These are phyloP conservation scores for Dovyalis caffra DNA, from an alignment of 345 rosid species.

Conservation along the genomic window DNA sequence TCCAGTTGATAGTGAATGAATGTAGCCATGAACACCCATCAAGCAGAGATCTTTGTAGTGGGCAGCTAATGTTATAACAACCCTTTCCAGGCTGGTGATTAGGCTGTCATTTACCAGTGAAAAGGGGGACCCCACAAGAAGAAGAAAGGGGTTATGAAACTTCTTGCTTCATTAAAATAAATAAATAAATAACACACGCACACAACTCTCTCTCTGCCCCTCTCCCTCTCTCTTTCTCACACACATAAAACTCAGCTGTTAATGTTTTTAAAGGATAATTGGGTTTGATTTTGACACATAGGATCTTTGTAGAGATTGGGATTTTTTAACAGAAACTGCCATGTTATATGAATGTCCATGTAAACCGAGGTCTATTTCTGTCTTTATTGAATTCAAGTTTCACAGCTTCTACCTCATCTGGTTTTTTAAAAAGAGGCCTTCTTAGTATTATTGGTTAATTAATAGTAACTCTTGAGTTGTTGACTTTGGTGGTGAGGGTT, in stretches of 20 bases:
- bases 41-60: conserved; percentile 33
- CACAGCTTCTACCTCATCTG: neutral
- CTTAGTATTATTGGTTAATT: no score
- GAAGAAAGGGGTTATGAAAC: conserved; percentile 31
- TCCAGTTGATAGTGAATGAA: conserved; percentile 30
- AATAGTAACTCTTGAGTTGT: no score
- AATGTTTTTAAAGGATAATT: neutral
- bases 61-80: conserved; percentile 28
- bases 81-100: conserved; percentile 93
- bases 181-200: no score
- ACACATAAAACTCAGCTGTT: conserved; percentile 16
- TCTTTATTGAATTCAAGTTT: neutral
- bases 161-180: conserved; percentile 8
- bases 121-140: conserved; percentile 9
- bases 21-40: conserved; percentile 25
- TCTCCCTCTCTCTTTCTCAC: no score
- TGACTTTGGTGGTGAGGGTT: no score
- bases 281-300: conserved; percentile 8
- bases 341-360: conserved; percentile 12
- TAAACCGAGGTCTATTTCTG: neutral
- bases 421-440: neutral
- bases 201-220: no score
- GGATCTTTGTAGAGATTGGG: conserved; percentile 14
- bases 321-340: conserved; percentile 20
- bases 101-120: conserved; percentile 59